Evolutionary conservation across 768 basidiomycete species (phyloP).

Genomic region (Pleurotus cornucopiae): DNA sequence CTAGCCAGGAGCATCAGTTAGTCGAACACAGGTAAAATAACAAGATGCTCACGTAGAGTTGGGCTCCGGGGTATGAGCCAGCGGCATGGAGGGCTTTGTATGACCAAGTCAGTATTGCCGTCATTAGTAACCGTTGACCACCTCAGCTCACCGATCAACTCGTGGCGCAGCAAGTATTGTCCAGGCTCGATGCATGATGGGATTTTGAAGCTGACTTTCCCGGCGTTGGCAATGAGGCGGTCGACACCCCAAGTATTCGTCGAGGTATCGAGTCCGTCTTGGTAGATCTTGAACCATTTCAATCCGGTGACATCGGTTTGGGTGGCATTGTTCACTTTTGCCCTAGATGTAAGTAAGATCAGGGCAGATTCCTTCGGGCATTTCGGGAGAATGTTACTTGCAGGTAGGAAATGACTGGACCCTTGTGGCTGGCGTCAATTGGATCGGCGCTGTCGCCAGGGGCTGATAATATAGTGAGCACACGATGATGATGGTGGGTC

Average conservation of each 20-base stretch:
- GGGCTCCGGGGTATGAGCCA: slow-evolving; percentile 48
- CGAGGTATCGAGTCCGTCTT: slow-evolving; percentile 32
- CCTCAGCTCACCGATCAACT: slow-evolving; percentile 40
- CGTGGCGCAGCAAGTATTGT: slow-evolving; percentile 45
- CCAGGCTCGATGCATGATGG: slow-evolving; percentile 42
- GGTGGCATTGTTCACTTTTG: slow-evolving; percentile 39
- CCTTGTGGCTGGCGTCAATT: slow-evolving; percentile 46
- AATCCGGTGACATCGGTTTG: slow-evolving; percentile 44
- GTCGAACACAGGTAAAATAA: background rate
- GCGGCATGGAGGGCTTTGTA: slow-evolving; percentile 40
- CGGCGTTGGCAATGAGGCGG: slow-evolving; percentile 41
- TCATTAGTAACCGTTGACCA: background rate
- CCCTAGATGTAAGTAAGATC: slow-evolving; percentile 23
- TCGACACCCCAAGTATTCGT: slow-evolving; percentile 42
- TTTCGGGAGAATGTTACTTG: slow-evolving; percentile 10
- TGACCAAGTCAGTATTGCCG: background rate
- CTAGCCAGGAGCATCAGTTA: slow-evolving; percentile 15
- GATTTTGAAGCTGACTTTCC: slow-evolving; percentile 43
- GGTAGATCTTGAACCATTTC: slow-evolving; percentile 52
- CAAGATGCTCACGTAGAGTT: slow-evolving; percentile 41
- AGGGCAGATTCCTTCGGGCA: no score
- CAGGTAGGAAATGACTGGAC: slow-evolving; percentile 30
- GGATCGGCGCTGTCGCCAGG: slow-evolving; percentile 39
- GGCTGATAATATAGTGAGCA: slow-evolving; percentile 8
- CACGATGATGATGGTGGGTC: background rate